Evolutionary conservation across 2,329 filamentous ascomycete genomes (phyloP).

Genomic region (Fusarium tjaetaba): DNA sequence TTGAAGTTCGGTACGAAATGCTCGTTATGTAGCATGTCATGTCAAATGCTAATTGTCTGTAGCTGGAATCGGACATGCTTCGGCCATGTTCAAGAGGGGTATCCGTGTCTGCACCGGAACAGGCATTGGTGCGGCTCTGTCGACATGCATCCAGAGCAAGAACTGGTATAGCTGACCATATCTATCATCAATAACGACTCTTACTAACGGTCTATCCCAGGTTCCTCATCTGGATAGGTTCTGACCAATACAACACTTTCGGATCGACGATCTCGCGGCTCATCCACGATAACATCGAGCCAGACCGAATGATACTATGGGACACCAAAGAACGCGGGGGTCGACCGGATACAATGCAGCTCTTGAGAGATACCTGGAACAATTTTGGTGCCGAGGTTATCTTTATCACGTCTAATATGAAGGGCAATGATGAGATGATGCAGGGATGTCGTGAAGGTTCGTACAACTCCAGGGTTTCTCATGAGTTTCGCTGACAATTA

Average conservation of each 20-base stretch:
- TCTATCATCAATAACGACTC: no score
- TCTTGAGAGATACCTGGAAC: not conserved
- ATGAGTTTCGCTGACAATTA: accelerated
- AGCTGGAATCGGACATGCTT: conserved; percentile 7
- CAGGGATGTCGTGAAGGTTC: not conserved
- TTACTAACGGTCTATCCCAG: not conserved
- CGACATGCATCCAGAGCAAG: conserved; percentile 3
- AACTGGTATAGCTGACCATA: not conserved
- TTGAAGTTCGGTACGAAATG: not conserved
- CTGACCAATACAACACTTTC: not conserved
- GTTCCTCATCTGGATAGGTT: conserved; percentile 2
- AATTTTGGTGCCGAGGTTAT: not conserved
- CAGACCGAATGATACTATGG: not conserved
- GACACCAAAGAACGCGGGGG: not conserved
- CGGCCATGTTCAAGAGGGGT: not conserved
- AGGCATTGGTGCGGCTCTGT: not conserved
- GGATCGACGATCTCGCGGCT: not conserved
- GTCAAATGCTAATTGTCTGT: accelerated
- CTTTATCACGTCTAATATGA: conserved; percentile 2
- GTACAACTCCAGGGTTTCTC: accelerated
- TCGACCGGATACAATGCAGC: not conserved
- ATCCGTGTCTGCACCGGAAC: conserved; percentile 1
- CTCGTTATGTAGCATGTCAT: accelerated
- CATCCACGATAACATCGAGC: not conserved
- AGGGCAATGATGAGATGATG: not conserved